phyloP scores from a whole-genome alignment of 2,329 filamentous ascomycete genomes.

The Penicillium griseofulvum region DNA sequence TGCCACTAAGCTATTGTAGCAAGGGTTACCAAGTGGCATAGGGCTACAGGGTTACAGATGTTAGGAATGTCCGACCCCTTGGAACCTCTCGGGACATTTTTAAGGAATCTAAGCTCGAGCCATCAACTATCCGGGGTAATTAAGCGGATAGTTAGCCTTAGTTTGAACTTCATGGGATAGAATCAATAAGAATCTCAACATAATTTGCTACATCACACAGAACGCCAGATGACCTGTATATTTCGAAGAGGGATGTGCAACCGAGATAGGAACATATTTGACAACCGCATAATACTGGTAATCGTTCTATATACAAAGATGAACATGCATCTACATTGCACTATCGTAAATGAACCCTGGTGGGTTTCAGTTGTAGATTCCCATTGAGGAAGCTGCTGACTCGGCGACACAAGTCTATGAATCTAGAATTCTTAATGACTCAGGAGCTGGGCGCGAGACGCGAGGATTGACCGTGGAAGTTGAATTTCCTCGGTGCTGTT shows the following conservation, averaged over 20 bases:
- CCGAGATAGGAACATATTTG: neutral
- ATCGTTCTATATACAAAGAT: constrained; percentile 5
- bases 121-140: neutral
- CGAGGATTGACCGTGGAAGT: neutral
- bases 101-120: neutral
- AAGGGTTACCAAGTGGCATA: too few relatives aligned
- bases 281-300: neutral
- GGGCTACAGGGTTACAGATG: too few relatives aligned
- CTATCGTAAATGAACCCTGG: neutral
- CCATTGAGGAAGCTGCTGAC: neutral
- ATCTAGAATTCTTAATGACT: neutral
- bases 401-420: neutral
- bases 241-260: neutral
- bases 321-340: neutral
- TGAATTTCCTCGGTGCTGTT: neutral
- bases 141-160: neutral
- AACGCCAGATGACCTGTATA: neutral
- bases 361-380: neutral
- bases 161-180: neutral
- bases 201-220: neutral
- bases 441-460: constrained; percentile 7
- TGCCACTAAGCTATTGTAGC: too few relatives aligned
- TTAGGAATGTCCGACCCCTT: neutral
- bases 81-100: neutral
- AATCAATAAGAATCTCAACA: neutral